phyloP scores from a whole-genome alignment of 345 rosid species.

The Pistacia atlantica region DNA sequence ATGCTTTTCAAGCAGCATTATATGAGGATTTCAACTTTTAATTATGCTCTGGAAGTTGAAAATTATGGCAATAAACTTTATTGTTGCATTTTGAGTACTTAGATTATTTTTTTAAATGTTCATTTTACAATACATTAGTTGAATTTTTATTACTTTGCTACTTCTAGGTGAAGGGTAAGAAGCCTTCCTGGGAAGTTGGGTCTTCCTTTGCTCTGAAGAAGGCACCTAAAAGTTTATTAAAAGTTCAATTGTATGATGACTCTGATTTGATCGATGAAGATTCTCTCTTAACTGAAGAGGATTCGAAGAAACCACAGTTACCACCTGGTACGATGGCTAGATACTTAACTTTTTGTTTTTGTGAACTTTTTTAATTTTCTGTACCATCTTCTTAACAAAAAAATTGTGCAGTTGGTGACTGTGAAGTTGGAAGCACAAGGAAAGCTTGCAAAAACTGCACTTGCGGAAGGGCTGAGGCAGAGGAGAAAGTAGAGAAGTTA shows the following conservation, averaged over 20 bases:
- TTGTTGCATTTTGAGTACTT: neutral
- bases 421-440: slow-evolving; percentile 78
- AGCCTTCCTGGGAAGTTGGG: slow-evolving; percentile 22
- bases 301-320: slow-evolving; percentile 18
- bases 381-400: slow-evolving; percentile 1
- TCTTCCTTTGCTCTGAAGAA: slow-evolving; percentile 72
- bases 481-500: slow-evolving; percentile 78
- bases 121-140: too few relatives aligned
- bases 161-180: slow-evolving; percentile 18
- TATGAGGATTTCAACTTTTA: neutral
- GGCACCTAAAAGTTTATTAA: slow-evolving; percentile 43
- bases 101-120: neutral
- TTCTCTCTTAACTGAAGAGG: slow-evolving; percentile 66
- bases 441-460: slow-evolving; percentile 99
- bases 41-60: neutral
- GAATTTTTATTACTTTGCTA: neutral
- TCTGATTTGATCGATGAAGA: too few relatives aligned
- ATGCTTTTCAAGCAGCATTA: neutral
- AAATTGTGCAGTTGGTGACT: slow-evolving; percentile 62
- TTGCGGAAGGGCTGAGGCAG: too few relatives aligned
- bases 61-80: neutral
- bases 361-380: neutral
- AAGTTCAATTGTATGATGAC: slow-evolving; percentile 66
- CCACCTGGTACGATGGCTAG: slow-evolving; percentile 20
- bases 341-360: neutral